Evolutionary conservation across 495 filamentous ascomycete species (phyloP).

Genomic region (Aeminium ludgeri): DNA sequence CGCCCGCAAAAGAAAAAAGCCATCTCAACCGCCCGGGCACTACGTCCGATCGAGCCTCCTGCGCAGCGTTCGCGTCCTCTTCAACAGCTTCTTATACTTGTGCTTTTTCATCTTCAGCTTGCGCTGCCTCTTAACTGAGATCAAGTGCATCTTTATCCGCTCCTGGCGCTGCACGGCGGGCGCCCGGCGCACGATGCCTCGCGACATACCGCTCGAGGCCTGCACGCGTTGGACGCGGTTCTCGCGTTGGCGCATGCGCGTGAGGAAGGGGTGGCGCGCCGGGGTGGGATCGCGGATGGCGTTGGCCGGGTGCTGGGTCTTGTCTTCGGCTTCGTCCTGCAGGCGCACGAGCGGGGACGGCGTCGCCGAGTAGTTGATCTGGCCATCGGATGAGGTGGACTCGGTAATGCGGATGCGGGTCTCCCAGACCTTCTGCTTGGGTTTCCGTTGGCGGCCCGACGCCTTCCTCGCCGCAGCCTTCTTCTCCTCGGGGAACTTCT

Average conservation of each 20-base stretch:
- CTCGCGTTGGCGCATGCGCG: conserved; percentile 21
- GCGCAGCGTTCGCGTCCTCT: conserved; percentile 72
- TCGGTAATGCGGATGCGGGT: conserved; percentile 72
- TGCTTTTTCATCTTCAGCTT: conserved; percentile 99
- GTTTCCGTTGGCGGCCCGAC: conserved; percentile 6
- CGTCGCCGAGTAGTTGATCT: conserved; percentile 37
- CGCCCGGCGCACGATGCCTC: neutral
- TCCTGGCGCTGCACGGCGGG: conserved; percentile 1
- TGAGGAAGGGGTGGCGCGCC: conserved; percentile 21
- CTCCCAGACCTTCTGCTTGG: conserved; percentile 47
- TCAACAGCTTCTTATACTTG: conserved; percentile 99
- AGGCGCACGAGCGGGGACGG: conserved; percentile 23
- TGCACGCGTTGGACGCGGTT: neutral
- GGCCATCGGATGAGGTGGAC: conserved; percentile 49
- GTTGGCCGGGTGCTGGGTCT: conserved; percentile 2
- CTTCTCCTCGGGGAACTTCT: conserved; percentile 33
- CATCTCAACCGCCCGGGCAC: neutral
- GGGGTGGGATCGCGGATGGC: conserved; percentile 7
- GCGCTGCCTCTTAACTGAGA: conserved; percentile 76
- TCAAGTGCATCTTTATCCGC: conserved; percentile 22
- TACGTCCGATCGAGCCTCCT: conserved; percentile 58
- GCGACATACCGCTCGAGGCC: neutral
- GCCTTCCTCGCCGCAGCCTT: conserved; percentile 20
- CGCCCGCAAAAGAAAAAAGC: no score
- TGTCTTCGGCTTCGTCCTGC: neutral